phyloP scores from a whole-genome alignment of 768 basidiomycete genomes.

The Porpolomopsis calyptriformis region DNA sequence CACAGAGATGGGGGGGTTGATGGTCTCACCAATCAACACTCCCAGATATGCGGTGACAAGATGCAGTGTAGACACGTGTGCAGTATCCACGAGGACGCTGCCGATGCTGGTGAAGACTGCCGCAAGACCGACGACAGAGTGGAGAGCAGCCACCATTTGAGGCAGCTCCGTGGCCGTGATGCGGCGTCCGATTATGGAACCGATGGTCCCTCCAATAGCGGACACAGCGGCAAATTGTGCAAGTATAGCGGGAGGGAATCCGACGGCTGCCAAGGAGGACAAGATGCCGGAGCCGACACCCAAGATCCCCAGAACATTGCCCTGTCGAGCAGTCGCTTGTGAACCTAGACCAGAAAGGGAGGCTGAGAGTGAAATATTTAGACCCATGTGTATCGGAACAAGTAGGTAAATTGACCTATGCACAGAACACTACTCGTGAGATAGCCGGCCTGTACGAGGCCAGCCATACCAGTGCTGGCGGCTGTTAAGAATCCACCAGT shows the following conservation, averaged over 20 bases:
- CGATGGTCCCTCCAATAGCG: conserved; percentile 59
- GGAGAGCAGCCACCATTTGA: conserved; percentile 62
- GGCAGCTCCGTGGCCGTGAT: conserved; percentile 84
- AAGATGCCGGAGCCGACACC: conserved; percentile 77
- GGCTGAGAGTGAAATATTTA: conserved; percentile 27
- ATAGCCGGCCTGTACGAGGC: conserved; percentile 83
- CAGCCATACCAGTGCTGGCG: conserved; percentile 75
- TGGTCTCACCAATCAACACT: conserved; percentile 61
- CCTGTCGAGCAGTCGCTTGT: conserved; percentile 73
- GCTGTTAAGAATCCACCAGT: conserved; percentile 75
- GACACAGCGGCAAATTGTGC: conserved; percentile 72
- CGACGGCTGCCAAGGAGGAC: conserved; percentile 72
- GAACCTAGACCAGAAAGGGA: conserved; percentile 74
- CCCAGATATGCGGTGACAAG: conserved; percentile 80
- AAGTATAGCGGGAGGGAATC: conserved; percentile 65
- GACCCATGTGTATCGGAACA: background rate
- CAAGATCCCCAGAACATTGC: conserved; percentile 81
- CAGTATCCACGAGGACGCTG: conserved; percentile 62
- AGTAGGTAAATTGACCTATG: conserved; percentile 40
- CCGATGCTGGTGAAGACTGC: conserved; percentile 81
- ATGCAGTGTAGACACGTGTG: conserved; percentile 64
- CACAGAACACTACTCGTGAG: conserved; percentile 78
- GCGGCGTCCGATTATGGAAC: conserved; percentile 66
- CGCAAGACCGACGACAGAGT: conserved; percentile 84
- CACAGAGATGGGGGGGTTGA: background rate